A percentile compares a stretch with the other conserved stretches of the same genome.
These are phyloP conservation scores for Neurospora intermedia DNA, from an alignment of 495 filamentous ascomycete species.

Conservation along the genomic window DNA sequence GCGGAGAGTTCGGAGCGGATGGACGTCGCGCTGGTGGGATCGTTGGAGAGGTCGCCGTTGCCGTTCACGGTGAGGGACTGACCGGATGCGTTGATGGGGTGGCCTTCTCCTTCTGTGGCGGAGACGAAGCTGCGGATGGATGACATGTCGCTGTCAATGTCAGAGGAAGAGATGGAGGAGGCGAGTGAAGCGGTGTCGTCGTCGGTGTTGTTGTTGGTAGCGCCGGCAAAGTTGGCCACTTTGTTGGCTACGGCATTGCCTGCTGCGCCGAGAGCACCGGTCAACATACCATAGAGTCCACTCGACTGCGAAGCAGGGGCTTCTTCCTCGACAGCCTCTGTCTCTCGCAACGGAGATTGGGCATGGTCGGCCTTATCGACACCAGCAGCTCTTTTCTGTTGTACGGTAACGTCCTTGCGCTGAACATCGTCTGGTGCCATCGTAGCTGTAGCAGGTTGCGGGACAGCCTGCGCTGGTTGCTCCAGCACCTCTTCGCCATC, in stretches of 20 bases:
- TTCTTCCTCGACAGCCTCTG: conserved; percentile 10
- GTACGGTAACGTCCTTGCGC: neutral
- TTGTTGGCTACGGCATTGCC: conserved; percentile 30
- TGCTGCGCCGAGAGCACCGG: conserved; percentile 32
- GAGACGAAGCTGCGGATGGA: conserved; percentile 38
- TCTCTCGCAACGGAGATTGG: neutral
- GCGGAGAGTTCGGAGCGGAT: conserved; percentile 18
- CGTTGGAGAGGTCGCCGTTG: conserved; percentile 13
- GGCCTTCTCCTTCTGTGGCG: conserved; percentile 21
- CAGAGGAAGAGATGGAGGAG: neutral
- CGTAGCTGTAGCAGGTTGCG: neutral
- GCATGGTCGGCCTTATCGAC: conserved; percentile 15
- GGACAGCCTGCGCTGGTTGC: conserved; percentile 2
- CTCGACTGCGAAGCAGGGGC: conserved; percentile 35
- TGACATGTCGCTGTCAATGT: conserved; percentile 17
- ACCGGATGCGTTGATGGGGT: conserved; percentile 3
- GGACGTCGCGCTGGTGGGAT: conserved; percentile 16
- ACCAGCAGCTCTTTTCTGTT: conserved; percentile 12
- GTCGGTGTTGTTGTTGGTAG: conserved; percentile 19
- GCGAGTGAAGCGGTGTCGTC: neutral
- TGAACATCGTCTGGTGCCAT: neutral
- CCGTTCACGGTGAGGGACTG: conserved; percentile 16
- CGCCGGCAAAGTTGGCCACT: conserved; percentile 22
- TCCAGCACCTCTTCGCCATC: conserved; percentile 7
- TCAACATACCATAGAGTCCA: conserved; percentile 41